Evolutionary conservation across 495 filamentous ascomycete genomes (phyloP).

Genomic region (Immersiella caudata): DNA sequence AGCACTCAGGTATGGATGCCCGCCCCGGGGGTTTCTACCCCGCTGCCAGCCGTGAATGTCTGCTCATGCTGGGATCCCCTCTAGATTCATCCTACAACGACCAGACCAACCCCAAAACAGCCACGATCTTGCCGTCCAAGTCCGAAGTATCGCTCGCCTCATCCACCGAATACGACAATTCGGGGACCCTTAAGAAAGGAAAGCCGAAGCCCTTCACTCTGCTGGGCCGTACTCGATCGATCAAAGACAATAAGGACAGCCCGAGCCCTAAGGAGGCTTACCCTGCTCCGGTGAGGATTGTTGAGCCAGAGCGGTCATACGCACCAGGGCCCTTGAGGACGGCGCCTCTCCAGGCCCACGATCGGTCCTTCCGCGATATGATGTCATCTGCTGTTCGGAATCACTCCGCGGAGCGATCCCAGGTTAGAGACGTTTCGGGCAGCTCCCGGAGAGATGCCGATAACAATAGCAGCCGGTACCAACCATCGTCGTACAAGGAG

Average conservation of each 20-base stretch:
- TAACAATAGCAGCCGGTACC: slow-evolving; percentile 35
- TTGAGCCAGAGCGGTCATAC: slow-evolving; percentile 46
- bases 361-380: slow-evolving; percentile 65
- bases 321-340: slow-evolving; percentile 42
- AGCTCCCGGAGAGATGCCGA: slow-evolving; percentile 50
- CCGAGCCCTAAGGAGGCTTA: slow-evolving; percentile 44
- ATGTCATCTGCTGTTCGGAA: slow-evolving; percentile 64
- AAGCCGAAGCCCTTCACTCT: slow-evolving; percentile 63
- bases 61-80: slow-evolving; percentile 23
- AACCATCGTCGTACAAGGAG: slow-evolving; percentile 62
- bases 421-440: slow-evolving; percentile 39
- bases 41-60: slow-evolving; percentile 13
- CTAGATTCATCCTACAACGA: slow-evolving; percentile 48
- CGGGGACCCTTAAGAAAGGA: slow-evolving; percentile 41
- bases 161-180: slow-evolving; percentile 43
- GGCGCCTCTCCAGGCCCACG: slow-evolving; percentile 62
- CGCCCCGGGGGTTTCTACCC: slow-evolving; percentile 1
- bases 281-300: slow-evolving; percentile 34
- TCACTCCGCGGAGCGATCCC: slow-evolving; percentile 65
- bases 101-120: slow-evolving; percentile 38
- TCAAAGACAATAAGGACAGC: slow-evolving; percentile 55
- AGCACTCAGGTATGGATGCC: slow-evolving; percentile 47
- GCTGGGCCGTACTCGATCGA: slow-evolving; percentile 68
- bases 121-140: slow-evolving; percentile 41
- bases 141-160: slow-evolving; percentile 50